Conservation (phyloP, 768 basidiomycete genomes). For the Boletus rubropictus region DNA sequence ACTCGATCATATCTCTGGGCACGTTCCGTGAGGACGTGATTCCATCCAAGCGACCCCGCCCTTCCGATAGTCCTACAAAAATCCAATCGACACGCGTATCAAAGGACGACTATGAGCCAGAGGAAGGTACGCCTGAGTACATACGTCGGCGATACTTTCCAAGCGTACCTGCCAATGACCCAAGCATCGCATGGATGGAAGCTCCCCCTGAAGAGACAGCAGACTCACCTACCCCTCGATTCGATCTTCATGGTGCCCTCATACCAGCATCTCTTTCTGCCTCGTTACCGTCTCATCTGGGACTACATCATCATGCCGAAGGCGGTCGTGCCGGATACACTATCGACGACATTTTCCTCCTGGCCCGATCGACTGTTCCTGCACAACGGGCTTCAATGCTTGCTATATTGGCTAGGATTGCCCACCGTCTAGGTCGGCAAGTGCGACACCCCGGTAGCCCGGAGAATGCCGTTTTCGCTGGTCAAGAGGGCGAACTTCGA, state of each 20-base stretch:
- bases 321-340: slow-evolving; percentile 78
- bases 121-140: slow-evolving; percentile 75
- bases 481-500: slow-evolving; percentile 41
- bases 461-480: slow-evolving; percentile 16
- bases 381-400: slow-evolving; percentile 83
- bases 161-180: slow-evolving; percentile 56
- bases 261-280: slow-evolving; percentile 52
- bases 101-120: slow-evolving; percentile 31
- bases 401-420: slow-evolving; percentile 58
- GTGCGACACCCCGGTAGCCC: neutral
- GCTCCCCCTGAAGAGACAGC: slow-evolving; percentile 9
- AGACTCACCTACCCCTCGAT: slow-evolving; percentile 43
- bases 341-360: slow-evolving; percentile 74
- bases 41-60: slow-evolving; percentile 9
- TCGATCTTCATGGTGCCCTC: slow-evolving; percentile 68
- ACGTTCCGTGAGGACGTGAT: slow-evolving; percentile 27
- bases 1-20: slow-evolving; percentile 35
- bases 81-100: neutral
- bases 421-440: slow-evolving; percentile 30
- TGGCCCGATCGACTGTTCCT: slow-evolving; percentile 75
- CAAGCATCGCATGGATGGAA: slow-evolving; percentile 77
- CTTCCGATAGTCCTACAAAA: neutral
- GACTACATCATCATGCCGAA: slow-evolving; percentile 87
- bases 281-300: slow-evolving; percentile 74
- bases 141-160: slow-evolving; percentile 85